Evolutionary conservation across 75 land plant species (phyloP).

Genomic region (Picea glauca): DNA sequence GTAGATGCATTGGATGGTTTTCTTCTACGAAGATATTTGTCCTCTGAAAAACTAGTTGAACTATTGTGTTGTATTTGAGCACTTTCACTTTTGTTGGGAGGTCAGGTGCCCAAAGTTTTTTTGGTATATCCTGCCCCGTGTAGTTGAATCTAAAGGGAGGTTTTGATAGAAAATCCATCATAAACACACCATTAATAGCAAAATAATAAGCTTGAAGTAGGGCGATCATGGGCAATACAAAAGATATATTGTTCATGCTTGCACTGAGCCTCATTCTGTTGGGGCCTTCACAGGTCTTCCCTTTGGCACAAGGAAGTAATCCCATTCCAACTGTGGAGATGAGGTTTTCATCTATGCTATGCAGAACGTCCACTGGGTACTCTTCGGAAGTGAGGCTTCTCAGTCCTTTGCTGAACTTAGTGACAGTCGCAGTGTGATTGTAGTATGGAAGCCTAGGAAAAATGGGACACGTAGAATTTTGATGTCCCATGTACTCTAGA

Average conservation of each 20-base stretch:
- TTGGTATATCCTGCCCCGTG: conserved; percentile 15
- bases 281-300: conserved; percentile 26
- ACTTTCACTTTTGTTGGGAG: conserved; percentile 15
- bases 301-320: conserved; percentile 24
- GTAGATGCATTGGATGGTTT: conserved; percentile 36
- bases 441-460: conserved; percentile 26
- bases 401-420: conserved; percentile 13
- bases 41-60: conserved; percentile 31
- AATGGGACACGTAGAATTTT: not conserved
- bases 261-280: conserved; percentile 34
- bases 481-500: conserved; percentile 9
- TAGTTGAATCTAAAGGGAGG: conserved; percentile 28
- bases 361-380: conserved; percentile 35
- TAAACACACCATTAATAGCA: conserved; percentile 16
- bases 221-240: conserved; percentile 29
- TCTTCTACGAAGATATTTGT: conserved; percentile 24
- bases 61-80: conserved; percentile 17
- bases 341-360: conserved; percentile 24
- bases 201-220: conserved; percentile 30
- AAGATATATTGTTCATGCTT: conserved; percentile 49
- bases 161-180: conserved; percentile 17
- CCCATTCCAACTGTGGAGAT: conserved; percentile 50
- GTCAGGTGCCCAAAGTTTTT: conserved; percentile 8
- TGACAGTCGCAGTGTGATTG: conserved; percentile 22
- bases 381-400: conserved; percentile 25